A percentile compares a stretch with the other conserved stretches of the same genome.
Conservation (phyloP, 2,329 filamentous ascomycete species). For the Penicillium concentricum region DNA sequence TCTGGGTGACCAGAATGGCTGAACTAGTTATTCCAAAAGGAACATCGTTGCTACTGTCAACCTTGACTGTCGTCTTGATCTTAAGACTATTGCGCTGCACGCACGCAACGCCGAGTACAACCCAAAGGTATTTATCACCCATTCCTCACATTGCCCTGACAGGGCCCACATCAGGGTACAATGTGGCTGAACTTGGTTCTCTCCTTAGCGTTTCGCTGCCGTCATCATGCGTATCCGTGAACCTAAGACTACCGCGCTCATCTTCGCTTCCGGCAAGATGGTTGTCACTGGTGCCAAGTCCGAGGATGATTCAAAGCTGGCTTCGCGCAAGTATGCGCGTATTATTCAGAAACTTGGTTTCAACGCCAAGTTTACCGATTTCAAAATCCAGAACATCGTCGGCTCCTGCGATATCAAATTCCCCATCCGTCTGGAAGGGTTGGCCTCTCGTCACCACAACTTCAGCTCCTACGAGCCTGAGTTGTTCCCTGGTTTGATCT, state of each 20-base stretch:
- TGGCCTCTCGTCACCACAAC: slow-evolving; percentile 96
- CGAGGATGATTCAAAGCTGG: slow-evolving; percentile 96
- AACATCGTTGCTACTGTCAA: slow-evolving; percentile 99
- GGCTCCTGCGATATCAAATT: slow-evolving; percentile 99
- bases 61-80: slow-evolving; percentile 91
- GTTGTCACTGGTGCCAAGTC: slow-evolving; percentile 97
- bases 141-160: slow-evolving; percentile 32
- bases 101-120: slow-evolving; percentile 99
- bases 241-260: slow-evolving; percentile 95
- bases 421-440: slow-evolving; percentile 91
- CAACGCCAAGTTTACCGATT: slow-evolving; percentile 99
- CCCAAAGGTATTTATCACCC: slow-evolving; percentile 69
- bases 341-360: slow-evolving; percentile 99
- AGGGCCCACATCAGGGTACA: slow-evolving; percentile 35
- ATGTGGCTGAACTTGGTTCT: slow-evolving; percentile 46
- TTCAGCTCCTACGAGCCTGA: slow-evolving; percentile 99
- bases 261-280: slow-evolving; percentile 99
- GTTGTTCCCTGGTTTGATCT: slow-evolving; percentile 97
- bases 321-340: slow-evolving; percentile 93
- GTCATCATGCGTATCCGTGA: slow-evolving; percentile 99
- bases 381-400: slow-evolving; percentile 99
- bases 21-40: slow-evolving; percentile 59
- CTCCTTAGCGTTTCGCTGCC: slow-evolving; percentile 85
- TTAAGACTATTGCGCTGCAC: slow-evolving; percentile 98
- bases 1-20: slow-evolving; percentile 49